Evolutionary conservation across 192 early-diverging fungal species (phyloP).

Genomic region (Spizellomyces punctatus): DNA sequence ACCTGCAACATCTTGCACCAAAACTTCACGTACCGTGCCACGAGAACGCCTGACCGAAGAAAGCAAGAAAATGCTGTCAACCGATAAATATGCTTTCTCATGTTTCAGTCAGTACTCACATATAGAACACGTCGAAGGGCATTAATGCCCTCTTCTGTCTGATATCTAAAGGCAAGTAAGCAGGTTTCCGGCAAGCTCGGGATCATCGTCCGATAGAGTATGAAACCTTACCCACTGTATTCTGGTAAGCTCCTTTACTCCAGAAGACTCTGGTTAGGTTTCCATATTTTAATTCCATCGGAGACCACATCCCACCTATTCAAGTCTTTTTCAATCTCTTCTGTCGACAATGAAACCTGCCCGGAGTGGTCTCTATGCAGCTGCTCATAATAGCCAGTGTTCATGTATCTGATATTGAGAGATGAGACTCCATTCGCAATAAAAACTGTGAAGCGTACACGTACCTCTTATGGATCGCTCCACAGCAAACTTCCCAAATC

Average conservation of each 20-base stretch:
- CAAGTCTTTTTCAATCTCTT: constrained; percentile 97
- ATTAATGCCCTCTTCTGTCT: constrained; percentile 87
- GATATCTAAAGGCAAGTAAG: constrained; percentile 64
- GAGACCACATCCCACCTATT: constrained; percentile 55
- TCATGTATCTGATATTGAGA: constrained; percentile 58
- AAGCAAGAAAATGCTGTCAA: background rate
- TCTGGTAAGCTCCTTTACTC: constrained; percentile 19
- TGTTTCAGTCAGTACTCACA: constrained; percentile 21
- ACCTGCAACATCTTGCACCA: background rate
- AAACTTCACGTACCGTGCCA: constrained; percentile 36
- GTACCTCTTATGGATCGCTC: constrained; percentile 78
- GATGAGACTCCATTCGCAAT: background rate
- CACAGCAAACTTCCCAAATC: constrained; percentile 91
- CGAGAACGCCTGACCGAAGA: constrained; percentile 46
- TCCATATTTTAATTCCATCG: no score
- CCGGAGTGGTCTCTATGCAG: constrained; percentile 72
- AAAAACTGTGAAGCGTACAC: background rate
- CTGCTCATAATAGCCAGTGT: constrained; percentile 79
- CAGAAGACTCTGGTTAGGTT: background rate
- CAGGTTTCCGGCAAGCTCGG: constrained; percentile 92
- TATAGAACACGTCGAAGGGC: constrained; percentile 91
- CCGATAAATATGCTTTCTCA: background rate
- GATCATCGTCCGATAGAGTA: background rate
- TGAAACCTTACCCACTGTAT: constrained; percentile 17
- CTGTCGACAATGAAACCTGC: constrained; percentile 74